Conservation (phyloP, 2,329 filamentous ascomycete species). For the Talaromyces sp. region DNA sequence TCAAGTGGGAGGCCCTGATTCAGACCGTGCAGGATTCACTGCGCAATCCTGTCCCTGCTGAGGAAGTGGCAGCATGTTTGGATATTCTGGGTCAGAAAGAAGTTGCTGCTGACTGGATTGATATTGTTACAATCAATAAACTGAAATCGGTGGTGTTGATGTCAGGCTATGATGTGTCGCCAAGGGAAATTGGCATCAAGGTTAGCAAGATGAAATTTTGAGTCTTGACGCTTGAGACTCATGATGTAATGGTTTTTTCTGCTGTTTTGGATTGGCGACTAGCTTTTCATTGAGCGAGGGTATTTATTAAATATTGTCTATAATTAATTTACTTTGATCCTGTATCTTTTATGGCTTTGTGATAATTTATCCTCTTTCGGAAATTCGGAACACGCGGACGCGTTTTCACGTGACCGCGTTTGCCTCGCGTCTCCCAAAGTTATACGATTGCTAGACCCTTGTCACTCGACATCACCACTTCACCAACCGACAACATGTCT, state of each 20-base stretch:
- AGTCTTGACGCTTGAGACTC: neutral
- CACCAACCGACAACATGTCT: conserved; percentile 49
- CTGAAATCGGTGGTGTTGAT: conserved; percentile 43
- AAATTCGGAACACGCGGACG: conserved; percentile 20
- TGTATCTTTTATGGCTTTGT: neutral
- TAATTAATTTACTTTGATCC: neutral
- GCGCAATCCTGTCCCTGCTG: conserved; percentile 41
- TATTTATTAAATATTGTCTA: neutral
- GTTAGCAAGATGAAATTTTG: conserved; percentile 15
- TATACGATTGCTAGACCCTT: neutral
- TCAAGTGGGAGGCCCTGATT: conserved; percentile 58
- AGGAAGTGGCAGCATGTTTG: conserved; percentile 44
- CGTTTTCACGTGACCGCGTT: conserved; percentile 28
- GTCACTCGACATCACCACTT: conserved; percentile 5
- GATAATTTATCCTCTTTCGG: neutral
- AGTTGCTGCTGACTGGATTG: conserved; percentile 46
- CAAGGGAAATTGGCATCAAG: conserved; percentile 29
- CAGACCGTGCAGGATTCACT: conserved; percentile 65
- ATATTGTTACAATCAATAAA: conserved; percentile 40
- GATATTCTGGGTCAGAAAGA: conserved; percentile 42
- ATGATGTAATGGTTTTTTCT: neutral
- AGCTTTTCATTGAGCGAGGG: neutral
- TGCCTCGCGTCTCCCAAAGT: conserved; percentile 18
- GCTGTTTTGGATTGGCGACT: neutral
- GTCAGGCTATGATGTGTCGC: conserved; percentile 29